These are phyloP conservation scores for Hymenoscyphus linearis DNA, from an alignment of 2,329 filamentous ascomycete species.

Conservation along the genomic window DNA sequence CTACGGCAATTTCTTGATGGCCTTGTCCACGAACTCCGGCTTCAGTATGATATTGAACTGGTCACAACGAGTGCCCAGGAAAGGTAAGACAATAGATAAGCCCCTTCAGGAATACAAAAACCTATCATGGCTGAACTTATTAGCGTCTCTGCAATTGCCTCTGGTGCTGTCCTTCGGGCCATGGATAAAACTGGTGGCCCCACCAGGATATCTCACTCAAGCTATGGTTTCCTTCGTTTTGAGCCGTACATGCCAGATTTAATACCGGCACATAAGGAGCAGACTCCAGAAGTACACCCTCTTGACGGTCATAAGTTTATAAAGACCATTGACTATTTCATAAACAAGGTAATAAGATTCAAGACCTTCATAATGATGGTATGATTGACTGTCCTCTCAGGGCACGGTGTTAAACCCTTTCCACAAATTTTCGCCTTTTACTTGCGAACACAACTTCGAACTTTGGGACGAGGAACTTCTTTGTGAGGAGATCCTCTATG, in stretches of 20 bases:
- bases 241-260: background rate
- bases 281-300: background rate
- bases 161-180: conserved; percentile 2
- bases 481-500: conserved; percentile 9
- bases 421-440: background rate
- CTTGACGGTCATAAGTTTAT: conserved; percentile 7
- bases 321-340: conserved; percentile 9
- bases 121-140: background rate
- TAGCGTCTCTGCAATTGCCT: background rate
- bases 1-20: conserved; percentile 9
- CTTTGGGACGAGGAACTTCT: background rate
- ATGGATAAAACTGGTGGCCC: conserved; percentile 8
- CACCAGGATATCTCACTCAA: background rate
- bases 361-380: background rate
- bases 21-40: background rate
- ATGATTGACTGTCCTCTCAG: background rate
- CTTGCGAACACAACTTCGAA: conserved; percentile 1
- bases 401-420: background rate
- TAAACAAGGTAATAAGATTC: conserved; percentile 3
- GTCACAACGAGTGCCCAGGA: background rate
- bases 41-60: background rate
- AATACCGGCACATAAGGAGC: background rate
- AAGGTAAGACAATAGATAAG: background rate
- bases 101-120: background rate
- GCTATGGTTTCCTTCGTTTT: conserved; percentile 7